Evolutionary conservation across 345 rosid species (phyloP).

Genomic region (Cardamine chenopodiifolia): DNA sequence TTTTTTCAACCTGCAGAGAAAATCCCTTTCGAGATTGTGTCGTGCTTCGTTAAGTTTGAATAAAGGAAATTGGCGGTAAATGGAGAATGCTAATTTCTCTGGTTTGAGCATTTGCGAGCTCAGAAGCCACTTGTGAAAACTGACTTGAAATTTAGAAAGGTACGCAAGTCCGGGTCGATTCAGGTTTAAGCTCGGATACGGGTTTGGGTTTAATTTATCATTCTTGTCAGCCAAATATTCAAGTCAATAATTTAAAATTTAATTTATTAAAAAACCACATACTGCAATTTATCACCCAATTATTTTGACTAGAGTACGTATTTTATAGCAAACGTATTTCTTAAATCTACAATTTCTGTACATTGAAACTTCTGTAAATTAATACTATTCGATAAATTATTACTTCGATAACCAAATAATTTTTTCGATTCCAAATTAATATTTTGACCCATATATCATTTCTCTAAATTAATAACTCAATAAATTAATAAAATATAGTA

Average conservation of each 20-base stretch:
- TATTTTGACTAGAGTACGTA: too few species aligned
- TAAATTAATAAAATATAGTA: too few species aligned
- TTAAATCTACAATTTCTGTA: too few species aligned
- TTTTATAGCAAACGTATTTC: too few species aligned
- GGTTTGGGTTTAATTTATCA: not conserved
- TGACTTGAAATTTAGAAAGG: not conserved
- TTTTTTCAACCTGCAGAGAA: slow-evolving; percentile 49
- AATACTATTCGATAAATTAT: too few species aligned
- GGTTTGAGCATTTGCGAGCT: slow-evolving; percentile 36
- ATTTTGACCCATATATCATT: too few species aligned
- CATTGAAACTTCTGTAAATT: too few species aligned
- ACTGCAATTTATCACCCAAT: not conserved
- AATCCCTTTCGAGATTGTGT: slow-evolving; percentile 33
- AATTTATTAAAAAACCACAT: not conserved
- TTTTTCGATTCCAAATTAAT: too few species aligned
- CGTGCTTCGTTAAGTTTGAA: slow-evolving; percentile 17
- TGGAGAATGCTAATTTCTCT: slow-evolving; percentile 31
- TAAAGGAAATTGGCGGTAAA: slow-evolving; percentile 34
- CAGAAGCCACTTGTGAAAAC: not conserved
- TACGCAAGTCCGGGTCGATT: not conserved
- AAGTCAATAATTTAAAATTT: too few species aligned
- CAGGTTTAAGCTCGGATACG: not conserved
- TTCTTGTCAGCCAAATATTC: not conserved
- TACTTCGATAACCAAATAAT: too few species aligned
- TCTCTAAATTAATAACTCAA: too few species aligned